phyloP scores from a whole-genome alignment of 148 eudicot species.

The Amaranthus palmeri region DNA sequence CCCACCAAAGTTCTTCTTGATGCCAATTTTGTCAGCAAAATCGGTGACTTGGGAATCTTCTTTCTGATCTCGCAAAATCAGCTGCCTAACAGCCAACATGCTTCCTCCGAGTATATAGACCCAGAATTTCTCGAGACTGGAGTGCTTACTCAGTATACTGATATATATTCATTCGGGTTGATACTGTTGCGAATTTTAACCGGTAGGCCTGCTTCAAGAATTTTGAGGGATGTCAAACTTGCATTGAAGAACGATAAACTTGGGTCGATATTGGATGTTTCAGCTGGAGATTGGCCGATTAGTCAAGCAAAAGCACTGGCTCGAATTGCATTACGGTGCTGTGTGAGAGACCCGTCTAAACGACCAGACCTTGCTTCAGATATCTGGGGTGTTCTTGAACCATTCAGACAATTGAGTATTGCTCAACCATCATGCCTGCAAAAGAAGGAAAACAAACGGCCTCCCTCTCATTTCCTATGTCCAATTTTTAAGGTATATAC shows the following conservation, averaged over 20 bases:
- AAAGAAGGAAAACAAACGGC: constrained; percentile 34
- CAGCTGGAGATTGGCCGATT: constrained; percentile 84
- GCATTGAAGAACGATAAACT: constrained; percentile 47
- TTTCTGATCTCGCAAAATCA: constrained; percentile 33
- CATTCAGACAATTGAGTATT: constrained; percentile 34
- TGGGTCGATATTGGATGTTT: constrained; percentile 45
- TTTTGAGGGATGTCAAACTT: constrained; percentile 49
- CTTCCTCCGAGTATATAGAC: constrained; percentile 43
- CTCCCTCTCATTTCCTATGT: constrained; percentile 78
- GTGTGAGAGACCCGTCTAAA: constrained; percentile 35
- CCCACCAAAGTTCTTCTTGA: constrained; percentile 72
- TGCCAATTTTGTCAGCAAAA: constrained; percentile 55
- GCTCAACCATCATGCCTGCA: constrained; percentile 29
- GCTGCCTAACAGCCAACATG: constrained; percentile 25
- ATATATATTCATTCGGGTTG: constrained; percentile 82
- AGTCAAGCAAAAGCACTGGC: constrained; percentile 46
- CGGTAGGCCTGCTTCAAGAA: constrained; percentile 47
- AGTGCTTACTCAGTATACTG: constrained; percentile 47
- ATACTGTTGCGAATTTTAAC: constrained; percentile 64
- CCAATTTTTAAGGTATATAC: constrained; percentile 72
- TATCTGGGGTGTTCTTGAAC: constrained; percentile 50
- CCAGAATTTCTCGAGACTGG: constrained; percentile 62
- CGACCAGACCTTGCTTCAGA: constrained; percentile 63
- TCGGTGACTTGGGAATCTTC: constrained; percentile 46
- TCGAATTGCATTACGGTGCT: constrained; percentile 64